Percentiles rank a stretch among this genome's conserved stretches.
Evolutionary conservation across 2,329 filamentous ascomycete genomes (phyloP).

Genomic region (Colletotrichum siamense): DNA sequence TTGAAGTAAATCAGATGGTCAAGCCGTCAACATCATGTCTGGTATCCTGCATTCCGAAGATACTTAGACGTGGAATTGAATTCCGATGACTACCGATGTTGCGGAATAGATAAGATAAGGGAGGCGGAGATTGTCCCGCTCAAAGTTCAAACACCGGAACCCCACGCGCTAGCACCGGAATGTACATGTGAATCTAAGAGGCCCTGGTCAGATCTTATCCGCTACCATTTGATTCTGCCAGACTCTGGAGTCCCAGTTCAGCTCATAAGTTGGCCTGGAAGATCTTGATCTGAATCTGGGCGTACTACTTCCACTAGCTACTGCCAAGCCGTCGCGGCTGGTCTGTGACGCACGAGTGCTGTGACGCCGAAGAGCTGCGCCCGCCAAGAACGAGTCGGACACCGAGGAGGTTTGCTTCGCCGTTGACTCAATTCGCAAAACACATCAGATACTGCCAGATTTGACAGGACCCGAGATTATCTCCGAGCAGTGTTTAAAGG

Average conservation of each 20-base stretch:
- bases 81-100: background rate
- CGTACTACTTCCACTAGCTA: background rate
- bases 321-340: background rate
- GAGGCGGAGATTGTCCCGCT: background rate
- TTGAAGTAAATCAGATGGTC: background rate
- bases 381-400: background rate
- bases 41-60: background rate
- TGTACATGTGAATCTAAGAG: background rate
- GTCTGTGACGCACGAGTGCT: background rate
- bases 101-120: background rate
- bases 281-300: background rate
- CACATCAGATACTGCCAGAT: background rate
- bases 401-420: background rate
- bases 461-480: background rate
- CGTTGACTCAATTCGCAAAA: background rate
- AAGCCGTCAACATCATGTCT: background rate
- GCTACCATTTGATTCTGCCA: background rate
- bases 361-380: background rate
- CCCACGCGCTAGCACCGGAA: background rate
- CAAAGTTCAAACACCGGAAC: background rate
- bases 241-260: background rate
- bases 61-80: background rate
- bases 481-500: background rate
- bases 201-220: background rate
- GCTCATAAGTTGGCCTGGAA: background rate